phyloP scores from a whole-genome alignment of 345 rosid genomes.

The Populus pruinosa region DNA sequence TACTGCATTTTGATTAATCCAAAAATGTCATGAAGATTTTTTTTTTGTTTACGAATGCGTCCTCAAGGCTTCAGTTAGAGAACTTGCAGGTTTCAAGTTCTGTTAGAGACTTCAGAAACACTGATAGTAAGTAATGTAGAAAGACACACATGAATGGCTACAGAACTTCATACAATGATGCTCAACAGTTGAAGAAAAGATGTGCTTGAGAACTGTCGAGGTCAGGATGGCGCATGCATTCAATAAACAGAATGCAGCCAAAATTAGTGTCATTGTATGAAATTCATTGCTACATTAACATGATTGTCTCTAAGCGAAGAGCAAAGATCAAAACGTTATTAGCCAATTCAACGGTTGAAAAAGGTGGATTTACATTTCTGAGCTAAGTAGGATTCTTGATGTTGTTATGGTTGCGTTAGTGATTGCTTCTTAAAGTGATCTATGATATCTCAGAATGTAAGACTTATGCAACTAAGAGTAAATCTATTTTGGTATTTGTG shows the following conservation, averaged over 20 bases:
- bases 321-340: background rate
- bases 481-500: background rate
- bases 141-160: no score
- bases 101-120: no score
- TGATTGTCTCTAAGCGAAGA: background rate
- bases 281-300: background rate
- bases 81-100: no score
- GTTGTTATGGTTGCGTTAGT: no score
- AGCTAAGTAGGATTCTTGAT: background rate
- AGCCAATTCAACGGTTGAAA: background rate
- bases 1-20: background rate
- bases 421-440: background rate
- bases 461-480: background rate
- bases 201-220: background rate
- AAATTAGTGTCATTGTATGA: background rate
- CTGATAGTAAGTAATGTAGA: no score
- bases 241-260: background rate
- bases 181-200: background rate
- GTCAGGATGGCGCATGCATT: background rate
- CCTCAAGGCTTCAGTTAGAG: no score
- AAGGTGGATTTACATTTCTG: background rate
- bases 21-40: background rate
- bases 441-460: background rate
- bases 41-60: no score
- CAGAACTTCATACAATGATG: no score